Evolutionary conservation across 148 eudicot genomes (phyloP), one percentile per base, ranked within the genome.

Genomic region (Vaccinium darrowii): DNA sequence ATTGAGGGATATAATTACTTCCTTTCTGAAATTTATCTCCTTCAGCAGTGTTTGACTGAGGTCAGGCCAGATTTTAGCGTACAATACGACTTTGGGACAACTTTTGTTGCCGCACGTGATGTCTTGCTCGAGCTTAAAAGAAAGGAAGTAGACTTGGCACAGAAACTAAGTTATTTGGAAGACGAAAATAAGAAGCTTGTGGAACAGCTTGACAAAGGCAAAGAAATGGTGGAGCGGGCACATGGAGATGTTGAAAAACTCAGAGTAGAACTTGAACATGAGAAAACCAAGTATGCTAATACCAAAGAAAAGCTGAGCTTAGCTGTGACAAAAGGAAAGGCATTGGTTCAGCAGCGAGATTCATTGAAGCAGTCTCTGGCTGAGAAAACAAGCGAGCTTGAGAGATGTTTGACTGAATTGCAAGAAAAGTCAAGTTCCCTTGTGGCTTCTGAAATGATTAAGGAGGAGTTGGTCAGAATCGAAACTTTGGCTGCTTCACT

Each of bases 301-400:
- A 94, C 98, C 50, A 97, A 97, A 86, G 98, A 97, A 92, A 97
- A 97, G 89, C 98, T 97, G 84, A 91, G 98, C 85, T 39, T 97
- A 89, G 99, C 99, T 82, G 99, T 95, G 88, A 94, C 99, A 81
- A 97, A 95, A 86, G 99, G 99, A 39, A 97, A 97, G 93, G 94
- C 93, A 54, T 89, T 97, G 87, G 99, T 97, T 85, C 99, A 97
- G 89, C 98, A 97, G 87, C 91, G 99, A 77, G 99, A 97, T 81
- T 90, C 94, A 7, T 81, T 95, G 84, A 97, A 95, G 87, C 98
- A 93, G 86, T 88, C 88, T 51, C 76, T 97, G 81, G 93, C 97
- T 54, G 93, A 89, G 83, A 97, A 94, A 90, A 88, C 96, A 5
- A 89, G 85, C 71, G 92, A 91, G 88, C 85, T 97, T 85, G 98